A percentile compares a stretch with the other conserved stretches of the same genome.
Conservation (phyloP, 768 basidiomycete species). For the Tricholoma saponaceum region DNA sequence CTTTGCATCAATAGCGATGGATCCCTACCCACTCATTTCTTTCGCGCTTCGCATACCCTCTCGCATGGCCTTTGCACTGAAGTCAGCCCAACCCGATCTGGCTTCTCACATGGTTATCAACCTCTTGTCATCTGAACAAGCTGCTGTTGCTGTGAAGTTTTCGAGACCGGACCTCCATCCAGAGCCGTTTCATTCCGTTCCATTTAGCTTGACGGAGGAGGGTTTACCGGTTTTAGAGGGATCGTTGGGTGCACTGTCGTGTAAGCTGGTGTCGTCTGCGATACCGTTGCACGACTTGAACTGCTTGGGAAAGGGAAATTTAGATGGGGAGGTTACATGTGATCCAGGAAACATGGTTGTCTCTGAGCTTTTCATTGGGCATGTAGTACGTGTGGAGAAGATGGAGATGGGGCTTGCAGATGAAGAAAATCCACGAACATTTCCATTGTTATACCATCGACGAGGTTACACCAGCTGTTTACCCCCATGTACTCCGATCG, state of each 20-base stretch:
- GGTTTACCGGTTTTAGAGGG: conserved; percentile 58
- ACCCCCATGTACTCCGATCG: neutral
- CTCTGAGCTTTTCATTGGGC: conserved; percentile 79
- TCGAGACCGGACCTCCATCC: conserved; percentile 70
- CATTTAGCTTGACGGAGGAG: conserved; percentile 41
- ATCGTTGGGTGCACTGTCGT: conserved; percentile 68
- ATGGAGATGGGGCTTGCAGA: conserved; percentile 18
- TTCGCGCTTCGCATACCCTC: conserved; percentile 91
- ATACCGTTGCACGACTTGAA: conserved; percentile 58
- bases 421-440: conserved; percentile 26
- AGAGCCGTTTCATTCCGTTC: conserved; percentile 44
- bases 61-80: conserved; percentile 69
- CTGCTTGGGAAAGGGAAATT: conserved; percentile 23
- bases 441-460: conserved; percentile 64
- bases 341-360: conserved; percentile 16
- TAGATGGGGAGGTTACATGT: conserved; percentile 8
- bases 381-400: conserved; percentile 60
- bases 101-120: conserved; percentile 70
- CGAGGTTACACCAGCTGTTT: conserved; percentile 53
- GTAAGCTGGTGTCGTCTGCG: conserved; percentile 56
- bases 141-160: conserved; percentile 59
- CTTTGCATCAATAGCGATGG: conserved; percentile 86
- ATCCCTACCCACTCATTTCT: conserved; percentile 82
- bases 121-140: conserved; percentile 69
- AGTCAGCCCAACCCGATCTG: conserved; percentile 17